These are phyloP conservation scores for Chernovozyma aurita DNA, from an alignment of 1,139 yeast genomes.

Conservation along the genomic window DNA sequence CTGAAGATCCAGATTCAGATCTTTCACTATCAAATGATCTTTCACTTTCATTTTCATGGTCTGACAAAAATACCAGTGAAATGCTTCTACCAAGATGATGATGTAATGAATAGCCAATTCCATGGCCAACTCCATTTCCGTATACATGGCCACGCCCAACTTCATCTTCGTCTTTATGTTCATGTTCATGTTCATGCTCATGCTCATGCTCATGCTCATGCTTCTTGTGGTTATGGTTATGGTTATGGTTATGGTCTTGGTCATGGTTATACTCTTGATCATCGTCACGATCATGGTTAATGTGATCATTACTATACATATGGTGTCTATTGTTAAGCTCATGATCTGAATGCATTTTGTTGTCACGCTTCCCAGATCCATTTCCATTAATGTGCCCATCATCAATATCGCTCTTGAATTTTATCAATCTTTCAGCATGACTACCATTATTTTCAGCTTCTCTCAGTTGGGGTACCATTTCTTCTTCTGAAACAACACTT, in stretches of 20 bases:
- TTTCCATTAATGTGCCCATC: not conserved
- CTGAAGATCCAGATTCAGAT: constrained; percentile 8
- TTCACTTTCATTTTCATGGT: constrained; percentile 13
- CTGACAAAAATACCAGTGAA: constrained; percentile 7
- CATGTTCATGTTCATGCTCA: not conserved
- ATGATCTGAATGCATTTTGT: not conserved
- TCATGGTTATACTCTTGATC: not conserved
- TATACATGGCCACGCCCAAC: not conserved
- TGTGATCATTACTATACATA: not conserved
- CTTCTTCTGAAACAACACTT: not conserved
- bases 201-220: not conserved
- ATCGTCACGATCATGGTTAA: not conserved
- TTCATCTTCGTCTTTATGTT: not conserved
- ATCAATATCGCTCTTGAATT: not conserved
- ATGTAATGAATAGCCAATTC: not conserved
- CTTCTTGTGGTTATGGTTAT: not conserved
- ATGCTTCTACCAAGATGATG: not conserved
- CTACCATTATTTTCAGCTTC: too few species aligned
- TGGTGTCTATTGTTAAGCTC: not conserved
- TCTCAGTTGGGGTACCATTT: too few species aligned
- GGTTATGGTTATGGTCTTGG: not conserved
- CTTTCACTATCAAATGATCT: constrained; percentile 9
- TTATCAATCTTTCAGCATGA: not conserved
- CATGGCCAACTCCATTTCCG: not conserved
- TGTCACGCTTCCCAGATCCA: not conserved